Conservation (phyloP, 768 basidiomycete species). For the Scleroderma bovista region DNA sequence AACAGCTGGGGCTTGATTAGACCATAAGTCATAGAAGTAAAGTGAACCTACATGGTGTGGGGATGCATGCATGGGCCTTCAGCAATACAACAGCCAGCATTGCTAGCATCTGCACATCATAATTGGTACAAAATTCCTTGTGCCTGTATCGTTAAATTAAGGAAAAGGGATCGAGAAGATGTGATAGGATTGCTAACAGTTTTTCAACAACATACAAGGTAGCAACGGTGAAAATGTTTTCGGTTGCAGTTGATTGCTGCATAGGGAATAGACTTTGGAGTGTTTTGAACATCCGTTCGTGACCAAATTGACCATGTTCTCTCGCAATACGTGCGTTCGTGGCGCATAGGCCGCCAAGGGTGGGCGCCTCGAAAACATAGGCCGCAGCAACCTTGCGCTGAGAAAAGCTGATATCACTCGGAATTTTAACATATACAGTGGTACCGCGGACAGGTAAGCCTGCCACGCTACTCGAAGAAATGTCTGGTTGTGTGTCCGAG, state of each 20-base stretch:
- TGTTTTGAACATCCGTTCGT: constrained; percentile 62
- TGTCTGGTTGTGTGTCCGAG: not conserved
- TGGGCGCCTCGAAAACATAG: constrained; percentile 49
- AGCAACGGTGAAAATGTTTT: constrained; percentile 20
- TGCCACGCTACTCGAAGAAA: constrained; percentile 29
- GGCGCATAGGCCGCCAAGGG: constrained; percentile 46
- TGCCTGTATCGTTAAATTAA: constrained; percentile 30
- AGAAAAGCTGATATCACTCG: constrained; percentile 43
- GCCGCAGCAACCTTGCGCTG: constrained; percentile 52
- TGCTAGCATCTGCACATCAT: constrained; percentile 77
- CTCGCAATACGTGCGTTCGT: constrained; percentile 58
- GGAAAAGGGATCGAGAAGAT: not conserved
- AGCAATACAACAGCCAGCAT: constrained; percentile 70
- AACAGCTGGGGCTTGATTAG: not conserved
- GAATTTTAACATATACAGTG: constrained; percentile 51
- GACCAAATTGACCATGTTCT: constrained; percentile 55
- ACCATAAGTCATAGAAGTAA: not conserved
- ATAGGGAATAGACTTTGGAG: constrained; percentile 45
- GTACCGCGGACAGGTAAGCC: constrained; percentile 46
- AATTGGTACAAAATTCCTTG: constrained; percentile 37
- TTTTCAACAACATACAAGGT: constrained; percentile 37
- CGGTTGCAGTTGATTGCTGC: constrained; percentile 15
- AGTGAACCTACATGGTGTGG: constrained; percentile 11
- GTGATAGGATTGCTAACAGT: constrained; percentile 40
- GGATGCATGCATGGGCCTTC: constrained; percentile 30